Evolutionary conservation across 2,329 filamentous ascomycete species (phyloP), one percentile per base, ranked within the genome.

Genomic region (Neopestalotiopsis sp.): DNA sequence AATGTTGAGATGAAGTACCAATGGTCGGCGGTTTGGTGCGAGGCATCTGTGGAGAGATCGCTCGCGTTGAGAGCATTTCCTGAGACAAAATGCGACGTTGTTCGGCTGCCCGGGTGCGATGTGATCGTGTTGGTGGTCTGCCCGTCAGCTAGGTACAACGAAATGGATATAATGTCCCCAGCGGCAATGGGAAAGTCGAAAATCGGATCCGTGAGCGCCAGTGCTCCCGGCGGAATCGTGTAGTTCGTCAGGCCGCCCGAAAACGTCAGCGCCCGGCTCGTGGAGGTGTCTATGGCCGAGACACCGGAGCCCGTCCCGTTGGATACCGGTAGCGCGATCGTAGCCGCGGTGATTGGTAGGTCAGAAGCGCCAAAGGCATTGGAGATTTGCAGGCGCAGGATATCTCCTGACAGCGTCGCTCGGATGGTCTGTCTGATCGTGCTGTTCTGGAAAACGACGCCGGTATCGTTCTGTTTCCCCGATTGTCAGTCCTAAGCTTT

Each of bases 391-490:
- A 92, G 80, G 3, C 89, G 86, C 72, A 91, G 83, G 59, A 85
- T 83, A 2, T 83, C 77, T 2, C 87, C 84, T 1, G 81, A 80
- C 7, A 88, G 81, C 3, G 87, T 86, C 70, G 90, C 78, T 71
- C 86, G 86, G 68, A 91, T 74, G 0, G 89, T 91, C 76, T 91
- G 89, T 4, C 90, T 86, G 73, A 91, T 81, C 0, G 89, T 90
- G 3, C 87, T 82, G 74, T 91, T 86, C 60, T 80, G 75, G 75
- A 91, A 90, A 24, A 89, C 84, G 3, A 82, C 76, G 12, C 81
- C 80, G 1, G 82, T 84, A 69, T 81, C 80, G 75, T 89, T 89
- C 86, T 89, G 69, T 1, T 3, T 14, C 49, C 49, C 12, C 5
- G 1, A 10, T 61, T 75, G 67, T 63, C 66, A 20, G 52, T 62